Evolutionary conservation across 2,329 filamentous ascomycete species (phyloP), one percentile per base, ranked within the genome.

Genomic region (Colletotrichum sp.): DNA sequence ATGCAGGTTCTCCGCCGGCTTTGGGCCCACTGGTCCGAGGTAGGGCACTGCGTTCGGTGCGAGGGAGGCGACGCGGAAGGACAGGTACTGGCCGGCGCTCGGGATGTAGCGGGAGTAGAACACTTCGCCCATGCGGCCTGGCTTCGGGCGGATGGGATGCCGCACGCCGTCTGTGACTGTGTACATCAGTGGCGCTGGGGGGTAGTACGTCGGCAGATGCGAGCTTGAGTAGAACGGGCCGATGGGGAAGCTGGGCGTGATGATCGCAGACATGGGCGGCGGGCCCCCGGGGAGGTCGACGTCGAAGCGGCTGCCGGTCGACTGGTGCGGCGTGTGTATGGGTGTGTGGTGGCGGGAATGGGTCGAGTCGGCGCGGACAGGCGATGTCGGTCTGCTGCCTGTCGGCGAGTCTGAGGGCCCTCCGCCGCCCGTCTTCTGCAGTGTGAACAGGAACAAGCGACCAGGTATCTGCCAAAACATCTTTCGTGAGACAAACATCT

Each of bases 401-500:
- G 83, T 85, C 0, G 91, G 90, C 12, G 91, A 92, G 6, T 85
- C 87, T 0, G 89, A 86, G 1, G 88, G 87, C 24, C 49, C 77
- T 55, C 26, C 36, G 32, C 78, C 80, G 79, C 79, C 86, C 57
- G 86, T 87, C 0, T 94, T 95, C 64, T 94, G 92, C 32, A 96
- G 89, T 0, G 95, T 95, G 86, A 98, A 98, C 63, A 99, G 91
- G 82, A 98, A 99, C 67, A 98, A 90, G 8, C 95, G 91, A 1
- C 95, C 92, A 57, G 98, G 95, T 5, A 97, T 90, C 86, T 99
- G 97, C 97, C 97, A 99, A 85, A 98, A 99, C 80, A 92, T 92
- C 76, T 91, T 90, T 55, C 93, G 91, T 73, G 93, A 94, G 57
- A 96, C 93, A 82, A 97, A 98, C 93, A 98, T 96, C 67, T 91